A percentile compares a stretch with the other conserved stretches of the same genome.
phyloP scores from a whole-genome alignment of 2,329 filamentous ascomycete species.

The Arachnopeziza araneosa region DNA sequence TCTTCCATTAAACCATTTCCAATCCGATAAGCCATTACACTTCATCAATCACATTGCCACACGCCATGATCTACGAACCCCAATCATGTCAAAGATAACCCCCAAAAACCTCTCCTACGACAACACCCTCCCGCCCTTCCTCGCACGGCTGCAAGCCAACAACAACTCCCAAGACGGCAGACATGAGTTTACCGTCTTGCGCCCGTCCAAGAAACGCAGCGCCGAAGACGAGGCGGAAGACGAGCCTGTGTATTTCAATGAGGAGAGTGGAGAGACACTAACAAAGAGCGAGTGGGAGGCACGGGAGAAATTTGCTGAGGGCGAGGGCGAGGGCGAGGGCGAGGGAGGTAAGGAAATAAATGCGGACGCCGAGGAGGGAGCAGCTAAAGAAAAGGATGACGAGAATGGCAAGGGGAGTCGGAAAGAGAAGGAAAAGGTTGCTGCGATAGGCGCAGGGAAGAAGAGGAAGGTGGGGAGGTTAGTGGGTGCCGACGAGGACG shows the following conservation, averaged over 20 bases:
- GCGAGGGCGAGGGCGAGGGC: conserved; percentile 22
- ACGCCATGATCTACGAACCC: neutral
- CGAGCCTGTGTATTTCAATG: conserved; percentile 68
- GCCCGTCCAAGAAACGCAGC: conserved; percentile 45
- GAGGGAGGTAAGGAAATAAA: conserved; percentile 1
- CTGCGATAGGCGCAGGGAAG: conserved; percentile 40
- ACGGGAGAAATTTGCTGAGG: conserved; percentile 22
- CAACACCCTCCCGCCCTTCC: conserved; percentile 53
- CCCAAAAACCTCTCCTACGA: conserved; percentile 66
- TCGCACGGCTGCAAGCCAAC: conserved; percentile 51
- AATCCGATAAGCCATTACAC: too few species aligned
- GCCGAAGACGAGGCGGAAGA: conserved; percentile 70
- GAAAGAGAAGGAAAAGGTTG: conserved; percentile 31
- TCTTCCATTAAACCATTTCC: neutral
- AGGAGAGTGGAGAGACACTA: conserved; percentile 56
- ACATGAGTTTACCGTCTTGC: conserved; percentile 32
- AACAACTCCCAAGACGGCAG: conserved; percentile 41
- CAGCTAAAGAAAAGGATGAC: conserved; percentile 9
- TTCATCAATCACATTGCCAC: neutral
- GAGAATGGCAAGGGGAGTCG: neutral
- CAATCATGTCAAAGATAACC: conserved; percentile 51
- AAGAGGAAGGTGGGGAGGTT: conserved; percentile 53
- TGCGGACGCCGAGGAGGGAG: neutral
- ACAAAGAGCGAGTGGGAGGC: conserved; percentile 33
- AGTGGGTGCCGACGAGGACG: conserved; percentile 34